A percentile compares a stretch with the other conserved stretches of the same genome.
Evolutionary conservation across 2,329 filamentous ascomycete genomes (phyloP).

Genomic region (Helicocarpus griseus): DNA sequence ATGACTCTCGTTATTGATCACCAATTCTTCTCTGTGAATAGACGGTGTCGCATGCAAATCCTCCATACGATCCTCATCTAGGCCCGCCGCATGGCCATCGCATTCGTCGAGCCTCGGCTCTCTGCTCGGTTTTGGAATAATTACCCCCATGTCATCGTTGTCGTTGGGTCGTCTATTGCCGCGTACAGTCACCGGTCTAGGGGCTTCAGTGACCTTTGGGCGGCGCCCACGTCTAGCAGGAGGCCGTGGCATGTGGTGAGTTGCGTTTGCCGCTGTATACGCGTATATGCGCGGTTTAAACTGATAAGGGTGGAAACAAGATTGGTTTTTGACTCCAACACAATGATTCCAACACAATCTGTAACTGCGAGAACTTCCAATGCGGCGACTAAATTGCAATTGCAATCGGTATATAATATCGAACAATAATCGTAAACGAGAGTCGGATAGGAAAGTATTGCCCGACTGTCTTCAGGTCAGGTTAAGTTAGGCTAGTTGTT

Average conservation of each 20-base stretch:
- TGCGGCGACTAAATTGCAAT: no score
- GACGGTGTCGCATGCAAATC: neutral
- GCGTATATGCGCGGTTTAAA: neutral
- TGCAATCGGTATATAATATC: no score
- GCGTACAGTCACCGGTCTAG: neutral
- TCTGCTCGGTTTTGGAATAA: neutral
- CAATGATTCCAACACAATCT: neutral
- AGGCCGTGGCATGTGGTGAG: constrained; percentile 10
- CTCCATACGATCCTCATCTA: neutral
- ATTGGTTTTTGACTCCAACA: no score
- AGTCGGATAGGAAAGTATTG: no score
- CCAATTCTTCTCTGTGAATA: neutral
- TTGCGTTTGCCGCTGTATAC: neutral
- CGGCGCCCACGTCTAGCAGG: constrained; percentile 9
- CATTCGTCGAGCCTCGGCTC: neutral
- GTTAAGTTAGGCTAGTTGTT: neutral
- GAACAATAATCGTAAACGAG: neutral
- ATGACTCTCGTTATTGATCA: neutral
- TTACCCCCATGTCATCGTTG: neutral
- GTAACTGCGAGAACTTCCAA: neutral
- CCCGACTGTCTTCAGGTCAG: no score
- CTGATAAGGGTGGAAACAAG: no score
- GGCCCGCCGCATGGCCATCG: neutral
- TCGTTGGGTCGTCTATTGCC: neutral
- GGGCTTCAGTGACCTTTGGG: neutral